A percentile compares a stretch with the other conserved stretches of the same genome.
Evolutionary conservation across 1,284 basidiomycete genomes (phyloP).

Genomic region (Cryptococcus wingfieldii): DNA sequence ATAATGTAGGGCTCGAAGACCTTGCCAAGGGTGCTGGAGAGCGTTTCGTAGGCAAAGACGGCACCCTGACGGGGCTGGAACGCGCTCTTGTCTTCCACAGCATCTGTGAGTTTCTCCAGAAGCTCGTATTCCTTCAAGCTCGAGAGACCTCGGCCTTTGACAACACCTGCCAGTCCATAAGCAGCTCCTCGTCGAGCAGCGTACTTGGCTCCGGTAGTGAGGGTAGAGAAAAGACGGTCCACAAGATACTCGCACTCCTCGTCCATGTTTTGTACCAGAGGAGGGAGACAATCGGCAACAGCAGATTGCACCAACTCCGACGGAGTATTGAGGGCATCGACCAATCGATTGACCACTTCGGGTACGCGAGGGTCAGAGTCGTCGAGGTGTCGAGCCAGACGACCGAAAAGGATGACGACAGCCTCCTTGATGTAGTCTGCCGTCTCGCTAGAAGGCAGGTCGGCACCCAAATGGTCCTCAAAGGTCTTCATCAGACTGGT

Average conservation of each 20-base stretch:
- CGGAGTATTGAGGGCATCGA: slow-evolving; percentile 88
- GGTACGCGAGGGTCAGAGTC: slow-evolving; percentile 71
- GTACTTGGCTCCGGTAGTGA: slow-evolving; percentile 78
- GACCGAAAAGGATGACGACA: slow-evolving; percentile 89
- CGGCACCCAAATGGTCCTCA: slow-evolving; percentile 69
- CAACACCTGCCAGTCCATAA: slow-evolving; percentile 88
- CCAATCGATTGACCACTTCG: slow-evolving; percentile 79
- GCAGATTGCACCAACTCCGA: slow-evolving; percentile 96
- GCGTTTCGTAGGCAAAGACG: slow-evolving; percentile 91
- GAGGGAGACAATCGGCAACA: slow-evolving; percentile 89
- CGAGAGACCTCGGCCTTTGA: slow-evolving; percentile 83
- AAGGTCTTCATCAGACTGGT: slow-evolving; percentile 77
- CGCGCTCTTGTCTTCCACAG: slow-evolving; percentile 83
- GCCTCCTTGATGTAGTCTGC: slow-evolving; percentile 90
- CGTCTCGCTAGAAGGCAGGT: slow-evolving; percentile 63
- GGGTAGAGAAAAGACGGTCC: slow-evolving; percentile 69
- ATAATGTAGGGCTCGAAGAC: slow-evolving; percentile 78
- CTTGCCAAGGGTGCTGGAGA: slow-evolving; percentile 74
- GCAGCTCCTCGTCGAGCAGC: slow-evolving; percentile 89
- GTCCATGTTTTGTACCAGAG: slow-evolving; percentile 71
- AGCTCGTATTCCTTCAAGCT: slow-evolving; percentile 81
- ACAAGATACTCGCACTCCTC: slow-evolving; percentile 65
- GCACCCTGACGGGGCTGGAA: slow-evolving; percentile 87
- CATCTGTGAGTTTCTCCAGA: slow-evolving; percentile 67
- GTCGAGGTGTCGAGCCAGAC: slow-evolving; percentile 83